Evolutionary conservation across 2,329 filamentous ascomycete species (phyloP).

Genomic region (Karstenula rhodostoma): DNA sequence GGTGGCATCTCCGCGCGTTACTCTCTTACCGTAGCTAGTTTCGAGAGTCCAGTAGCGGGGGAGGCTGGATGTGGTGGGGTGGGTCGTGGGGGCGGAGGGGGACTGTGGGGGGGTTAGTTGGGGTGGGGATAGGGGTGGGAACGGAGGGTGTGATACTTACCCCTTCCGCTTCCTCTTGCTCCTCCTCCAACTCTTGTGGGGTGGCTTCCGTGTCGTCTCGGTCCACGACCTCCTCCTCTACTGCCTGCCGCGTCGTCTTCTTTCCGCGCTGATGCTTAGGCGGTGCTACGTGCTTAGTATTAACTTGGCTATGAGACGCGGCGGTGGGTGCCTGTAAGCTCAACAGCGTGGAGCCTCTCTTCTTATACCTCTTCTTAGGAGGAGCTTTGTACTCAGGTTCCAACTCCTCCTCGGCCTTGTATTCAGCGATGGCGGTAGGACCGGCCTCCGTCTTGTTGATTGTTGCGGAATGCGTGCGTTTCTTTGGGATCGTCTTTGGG

Average conservation of each 20-base stretch:
- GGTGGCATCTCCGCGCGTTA: conserved; percentile 16
- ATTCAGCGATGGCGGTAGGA: background rate
- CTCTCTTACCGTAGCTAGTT: conserved; percentile 21
- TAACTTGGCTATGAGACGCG: background rate
- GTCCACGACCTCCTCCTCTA: background rate
- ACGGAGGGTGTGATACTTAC: background rate
- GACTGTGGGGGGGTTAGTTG: background rate
- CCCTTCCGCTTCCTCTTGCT: background rate
- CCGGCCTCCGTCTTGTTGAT: background rate
- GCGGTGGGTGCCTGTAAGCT: background rate
- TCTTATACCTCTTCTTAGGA: conserved; percentile 18
- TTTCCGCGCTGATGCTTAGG: background rate
- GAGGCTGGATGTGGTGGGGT: no score
- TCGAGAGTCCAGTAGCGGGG: background rate
- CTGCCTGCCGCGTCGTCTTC: no score
- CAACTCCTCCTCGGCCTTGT: conserved; percentile 8
- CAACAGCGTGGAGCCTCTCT: background rate
- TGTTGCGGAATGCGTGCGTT: background rate
- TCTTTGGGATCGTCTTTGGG: background rate
- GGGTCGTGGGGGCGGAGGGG: no score
- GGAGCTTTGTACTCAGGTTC: conserved; percentile 16
- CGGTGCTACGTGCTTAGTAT: background rate
- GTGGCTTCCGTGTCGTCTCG: background rate
- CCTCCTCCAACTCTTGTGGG: no score
- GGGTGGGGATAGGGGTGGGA: background rate